A percentile compares a stretch with the other conserved stretches of the same genome.
Conservation (phyloP, 805 yeast genomes). For the Ogataea polymorpha region DNA sequence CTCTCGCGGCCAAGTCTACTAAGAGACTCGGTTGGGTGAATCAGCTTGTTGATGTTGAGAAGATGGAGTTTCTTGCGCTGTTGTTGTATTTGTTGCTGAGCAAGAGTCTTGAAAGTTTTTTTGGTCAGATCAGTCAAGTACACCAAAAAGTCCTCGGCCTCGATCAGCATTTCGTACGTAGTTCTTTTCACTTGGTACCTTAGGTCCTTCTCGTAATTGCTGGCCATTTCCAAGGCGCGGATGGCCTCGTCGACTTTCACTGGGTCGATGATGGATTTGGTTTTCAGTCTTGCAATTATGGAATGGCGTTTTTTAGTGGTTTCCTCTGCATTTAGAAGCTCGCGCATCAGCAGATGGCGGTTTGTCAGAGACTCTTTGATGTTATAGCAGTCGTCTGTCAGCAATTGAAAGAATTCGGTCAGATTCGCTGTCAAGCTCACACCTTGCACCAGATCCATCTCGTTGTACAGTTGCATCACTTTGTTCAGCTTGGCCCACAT, state of each 20-base stretch:
- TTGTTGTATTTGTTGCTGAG: constrained; percentile 73
- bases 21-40: constrained; percentile 38
- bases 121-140: constrained; percentile 53
- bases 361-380: constrained; percentile 92
- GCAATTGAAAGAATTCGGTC: constrained; percentile 67
- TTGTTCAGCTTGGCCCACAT: constrained; percentile 80
- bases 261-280: constrained; percentile 75
- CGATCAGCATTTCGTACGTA: constrained; percentile 80
- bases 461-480: constrained; percentile 68
- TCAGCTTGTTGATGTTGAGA: constrained; percentile 55
- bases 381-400: constrained; percentile 74
- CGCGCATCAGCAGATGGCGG: constrained; percentile 90
- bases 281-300: constrained; percentile 67
- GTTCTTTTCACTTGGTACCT: constrained; percentile 77
- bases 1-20: constrained; percentile 77
- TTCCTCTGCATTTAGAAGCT: constrained; percentile 73
- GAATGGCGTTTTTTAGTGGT: constrained; percentile 67
- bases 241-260: constrained; percentile 88
- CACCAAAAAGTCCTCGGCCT: constrained; percentile 56
- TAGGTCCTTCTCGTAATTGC: constrained; percentile 69
- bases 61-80: constrained; percentile 77
- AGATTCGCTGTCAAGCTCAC: constrained; percentile 69
- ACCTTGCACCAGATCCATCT: constrained; percentile 67
- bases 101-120: constrained; percentile 52
- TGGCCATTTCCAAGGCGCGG: constrained; percentile 71